A percentile compares a stretch with the other conserved stretches of the same genome.
Evolutionary conservation across 2,329 filamentous ascomycete species (phyloP).

Genomic region (Thielaviopsis punctulata): DNA sequence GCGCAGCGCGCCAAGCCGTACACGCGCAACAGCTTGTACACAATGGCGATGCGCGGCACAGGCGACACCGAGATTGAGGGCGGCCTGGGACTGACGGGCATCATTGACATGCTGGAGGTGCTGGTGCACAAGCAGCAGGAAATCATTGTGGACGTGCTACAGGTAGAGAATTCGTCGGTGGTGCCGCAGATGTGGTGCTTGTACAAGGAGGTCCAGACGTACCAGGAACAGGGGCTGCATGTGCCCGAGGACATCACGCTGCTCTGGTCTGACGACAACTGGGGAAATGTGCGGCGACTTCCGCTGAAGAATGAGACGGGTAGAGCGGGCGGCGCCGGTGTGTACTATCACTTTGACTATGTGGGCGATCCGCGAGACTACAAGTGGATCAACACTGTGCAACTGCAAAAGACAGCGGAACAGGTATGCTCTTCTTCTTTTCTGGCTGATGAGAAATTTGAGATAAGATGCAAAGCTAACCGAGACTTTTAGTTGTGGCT

Average conservation of each 20-base stretch:
- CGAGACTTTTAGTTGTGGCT: conserved; percentile 31
- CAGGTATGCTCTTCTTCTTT: conserved; percentile 15
- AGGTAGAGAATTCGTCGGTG: conserved; percentile 24
- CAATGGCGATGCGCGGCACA: conserved; percentile 52
- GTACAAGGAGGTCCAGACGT: conserved; percentile 58
- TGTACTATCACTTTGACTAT: conserved; percentile 46
- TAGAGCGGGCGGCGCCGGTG: conserved; percentile 44
- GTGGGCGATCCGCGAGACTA: conserved; percentile 30
- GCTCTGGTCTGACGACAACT: conserved; percentile 55
- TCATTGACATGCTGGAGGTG: conserved; percentile 40
- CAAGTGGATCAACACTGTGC: conserved; percentile 48
- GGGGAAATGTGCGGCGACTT: conserved; percentile 45
- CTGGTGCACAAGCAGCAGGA: conserved; percentile 43
- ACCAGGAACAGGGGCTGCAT: conserved; percentile 43
- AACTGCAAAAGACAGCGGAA: conserved; percentile 42
- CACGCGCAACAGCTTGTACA: conserved; percentile 46
- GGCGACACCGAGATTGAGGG: conserved; percentile 44
- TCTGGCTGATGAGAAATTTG: not conserved
- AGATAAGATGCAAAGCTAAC: not conserved
- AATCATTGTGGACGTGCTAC: conserved; percentile 33
- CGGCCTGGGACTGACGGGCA: conserved; percentile 33
- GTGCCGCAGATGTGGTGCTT: conserved; percentile 57
- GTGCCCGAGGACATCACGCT: conserved; percentile 49
- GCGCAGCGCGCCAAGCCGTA: conserved; percentile 47
- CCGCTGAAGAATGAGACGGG: conserved; percentile 41